Evolutionary conservation across 2,329 filamentous ascomycete species (phyloP).

Genomic region (Coniochaeta sp.): DNA sequence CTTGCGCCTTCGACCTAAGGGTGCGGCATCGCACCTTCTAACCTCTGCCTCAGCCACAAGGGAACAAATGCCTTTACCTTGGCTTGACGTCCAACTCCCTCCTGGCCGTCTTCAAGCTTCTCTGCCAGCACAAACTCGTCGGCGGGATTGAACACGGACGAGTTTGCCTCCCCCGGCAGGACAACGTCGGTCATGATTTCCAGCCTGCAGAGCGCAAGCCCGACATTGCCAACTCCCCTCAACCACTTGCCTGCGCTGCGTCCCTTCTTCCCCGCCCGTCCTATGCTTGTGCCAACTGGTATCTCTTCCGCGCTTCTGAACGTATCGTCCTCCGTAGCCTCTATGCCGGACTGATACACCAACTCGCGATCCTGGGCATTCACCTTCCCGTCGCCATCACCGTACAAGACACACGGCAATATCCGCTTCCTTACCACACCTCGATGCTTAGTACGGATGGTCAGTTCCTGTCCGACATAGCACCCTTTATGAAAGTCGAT

Average conservation of each 20-base stretch:
- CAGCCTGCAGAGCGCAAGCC: conserved; percentile 77
- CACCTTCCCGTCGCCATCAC: conserved; percentile 29
- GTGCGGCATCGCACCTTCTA: conserved; percentile 16
- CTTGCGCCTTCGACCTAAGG: not conserved
- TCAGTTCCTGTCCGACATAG: conserved; percentile 94
- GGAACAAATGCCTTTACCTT: conserved; percentile 57
- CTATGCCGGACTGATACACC: conserved; percentile 33
- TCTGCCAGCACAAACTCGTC: conserved; percentile 51
- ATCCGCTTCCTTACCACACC: conserved; percentile 90
- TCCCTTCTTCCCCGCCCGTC: conserved; percentile 45
- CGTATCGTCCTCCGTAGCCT: not conserved
- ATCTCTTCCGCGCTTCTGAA: conserved; percentile 25
- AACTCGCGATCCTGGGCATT: conserved; percentile 30
- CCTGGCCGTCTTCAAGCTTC: conserved; percentile 8
- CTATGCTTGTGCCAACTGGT: conserved; percentile 41
- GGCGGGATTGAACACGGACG: conserved; percentile 52
- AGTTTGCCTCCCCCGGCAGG: conserved; percentile 60
- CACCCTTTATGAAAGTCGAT: conserved; percentile 95
- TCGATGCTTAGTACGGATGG: conserved; percentile 89
- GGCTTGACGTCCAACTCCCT: conserved; percentile 33
- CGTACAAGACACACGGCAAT: conserved; percentile 71
- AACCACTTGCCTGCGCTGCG: conserved; percentile 79
- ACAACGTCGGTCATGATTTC: conserved; percentile 83
- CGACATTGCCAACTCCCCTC: conserved; percentile 72
- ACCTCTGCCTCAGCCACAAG: conserved; percentile 53